phyloP scores from a whole-genome alignment of 2,329 filamentous ascomycete species.

The Xylariaceae sp. region DNA sequence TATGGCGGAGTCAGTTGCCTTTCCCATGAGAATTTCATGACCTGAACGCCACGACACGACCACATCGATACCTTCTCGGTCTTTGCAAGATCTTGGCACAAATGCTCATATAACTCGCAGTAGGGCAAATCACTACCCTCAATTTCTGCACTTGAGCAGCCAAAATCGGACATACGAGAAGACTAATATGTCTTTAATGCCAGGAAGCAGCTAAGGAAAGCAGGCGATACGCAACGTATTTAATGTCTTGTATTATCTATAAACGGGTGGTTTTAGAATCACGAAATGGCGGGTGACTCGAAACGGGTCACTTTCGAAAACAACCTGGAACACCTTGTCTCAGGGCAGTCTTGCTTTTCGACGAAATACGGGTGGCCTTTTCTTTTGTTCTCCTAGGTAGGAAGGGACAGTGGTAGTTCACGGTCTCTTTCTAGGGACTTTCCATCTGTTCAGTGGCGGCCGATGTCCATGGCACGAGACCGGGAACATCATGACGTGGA shows the following conservation, averaged over 20 bases:
- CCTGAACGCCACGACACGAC: constrained; percentile 28
- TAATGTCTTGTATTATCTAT: constrained; percentile 31
- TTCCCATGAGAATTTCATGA: constrained; percentile 35
- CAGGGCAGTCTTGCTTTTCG: constrained; percentile 4
- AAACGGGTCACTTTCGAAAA: neutral
- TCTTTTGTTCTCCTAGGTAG: constrained; percentile 19
- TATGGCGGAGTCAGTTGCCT: constrained; percentile 29
- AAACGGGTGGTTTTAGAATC: constrained; percentile 9
- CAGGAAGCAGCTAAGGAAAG: neutral
- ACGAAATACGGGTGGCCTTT: constrained; percentile 1
- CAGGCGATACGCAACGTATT: constrained; percentile 15
- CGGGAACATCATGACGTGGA: constrained; percentile 16
- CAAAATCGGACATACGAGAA: neutral
- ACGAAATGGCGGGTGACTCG: constrained; percentile 3
- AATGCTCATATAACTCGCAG: neutral
- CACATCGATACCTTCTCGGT: constrained; percentile 7
- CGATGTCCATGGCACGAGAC: constrained; percentile 4
- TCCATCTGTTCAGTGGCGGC: constrained; percentile 13
- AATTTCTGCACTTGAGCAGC: constrained; percentile 4
- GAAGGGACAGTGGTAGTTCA: constrained; percentile 12
- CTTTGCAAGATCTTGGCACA: constrained; percentile 1
- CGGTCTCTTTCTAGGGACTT: constrained; percentile 18
- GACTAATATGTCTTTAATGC: neutral
- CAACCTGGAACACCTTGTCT: neutral
- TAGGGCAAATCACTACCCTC: neutral